Percentiles rank a stretch among this genome's conserved stretches.
Conservation (phyloP, 2,329 filamentous ascomycete genomes). For the Pyricularia sp. region DNA sequence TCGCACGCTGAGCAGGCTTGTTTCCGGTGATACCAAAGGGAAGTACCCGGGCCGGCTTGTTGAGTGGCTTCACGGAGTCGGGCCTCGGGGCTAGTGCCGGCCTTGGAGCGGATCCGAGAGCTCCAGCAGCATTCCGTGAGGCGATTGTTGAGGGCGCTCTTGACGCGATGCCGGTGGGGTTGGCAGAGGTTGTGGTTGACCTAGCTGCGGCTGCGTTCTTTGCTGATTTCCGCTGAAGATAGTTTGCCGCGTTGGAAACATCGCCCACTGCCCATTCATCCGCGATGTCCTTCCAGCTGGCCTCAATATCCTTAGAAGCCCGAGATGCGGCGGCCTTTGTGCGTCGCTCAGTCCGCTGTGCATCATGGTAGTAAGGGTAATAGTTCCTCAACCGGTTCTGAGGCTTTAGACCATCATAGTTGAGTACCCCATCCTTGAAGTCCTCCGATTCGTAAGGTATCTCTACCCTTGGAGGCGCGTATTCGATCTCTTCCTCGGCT, state of each 20-base stretch:
- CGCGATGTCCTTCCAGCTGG: slow-evolving; percentile 54
- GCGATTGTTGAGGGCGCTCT: slow-evolving; percentile 34
- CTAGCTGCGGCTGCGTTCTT: slow-evolving; percentile 9
- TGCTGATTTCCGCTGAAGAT: slow-evolving; percentile 19
- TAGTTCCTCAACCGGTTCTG: slow-evolving; percentile 49
- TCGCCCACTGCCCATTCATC: slow-evolving; percentile 47
- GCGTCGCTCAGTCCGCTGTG: slow-evolving; percentile 12
- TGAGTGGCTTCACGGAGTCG: slow-evolving; percentile 9
- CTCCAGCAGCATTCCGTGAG: slow-evolving; percentile 41
- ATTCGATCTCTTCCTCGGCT: slow-evolving; percentile 70
- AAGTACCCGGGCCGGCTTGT: slow-evolving; percentile 8
- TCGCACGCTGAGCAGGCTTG: slow-evolving; percentile 14
- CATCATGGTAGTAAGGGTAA: slow-evolving; percentile 46
- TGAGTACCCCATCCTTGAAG: slow-evolving; percentile 43
- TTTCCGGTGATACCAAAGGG: slow-evolving; percentile 14
- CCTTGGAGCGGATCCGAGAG: slow-evolving; percentile 28
- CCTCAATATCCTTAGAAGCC: slow-evolving; percentile 39
- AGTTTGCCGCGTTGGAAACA: slow-evolving; percentile 33
- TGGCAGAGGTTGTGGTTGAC: not conserved
- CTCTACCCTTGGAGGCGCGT: slow-evolving; percentile 65
- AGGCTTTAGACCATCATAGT: slow-evolving; percentile 42
- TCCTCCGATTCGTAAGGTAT: slow-evolving; percentile 57
- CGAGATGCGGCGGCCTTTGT: slow-evolving; percentile 12
- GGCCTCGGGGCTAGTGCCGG: slow-evolving; percentile 13
- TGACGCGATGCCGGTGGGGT: slow-evolving; percentile 1